These are phyloP conservation scores for Penicillium alfredii DNA, from an alignment of 495 filamentous ascomycete genomes.

Conservation along the genomic window DNA sequence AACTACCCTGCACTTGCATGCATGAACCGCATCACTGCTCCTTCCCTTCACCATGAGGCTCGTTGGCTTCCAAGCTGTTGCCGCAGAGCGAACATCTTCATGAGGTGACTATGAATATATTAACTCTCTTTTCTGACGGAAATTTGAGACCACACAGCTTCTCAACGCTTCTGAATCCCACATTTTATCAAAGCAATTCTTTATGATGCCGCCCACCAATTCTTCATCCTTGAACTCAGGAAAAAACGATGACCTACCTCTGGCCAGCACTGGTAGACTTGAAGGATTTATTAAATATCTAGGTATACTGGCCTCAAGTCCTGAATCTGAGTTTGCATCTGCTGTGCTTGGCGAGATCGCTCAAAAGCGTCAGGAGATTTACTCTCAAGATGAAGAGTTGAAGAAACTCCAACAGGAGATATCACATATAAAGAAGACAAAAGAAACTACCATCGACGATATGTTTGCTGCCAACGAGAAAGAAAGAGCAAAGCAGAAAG, in stretches of 20 bases:
- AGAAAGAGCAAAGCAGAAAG: slow-evolving; percentile 6
- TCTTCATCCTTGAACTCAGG: slow-evolving; percentile 1
- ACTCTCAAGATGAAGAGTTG: slow-evolving; percentile 10
- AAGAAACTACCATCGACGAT: slow-evolving; percentile 6
- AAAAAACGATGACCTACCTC: neutral
- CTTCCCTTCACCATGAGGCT: slow-evolving; percentile 7
- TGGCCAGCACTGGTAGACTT: slow-evolving; percentile 7
- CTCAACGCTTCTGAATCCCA: neutral
- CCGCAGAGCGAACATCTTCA: no score
- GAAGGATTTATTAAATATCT: slow-evolving; percentile 7
- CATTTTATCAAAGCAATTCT: neutral
- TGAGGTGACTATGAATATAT: slow-evolving; percentile 1
- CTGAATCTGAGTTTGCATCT: slow-evolving; percentile 6
- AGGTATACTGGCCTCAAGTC: slow-evolving; percentile 6
- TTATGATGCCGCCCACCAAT: neutral
- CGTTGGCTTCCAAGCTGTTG: neutral
- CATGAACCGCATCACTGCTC: slow-evolving; percentile 7
- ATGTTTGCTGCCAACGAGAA: slow-evolving; percentile 8
- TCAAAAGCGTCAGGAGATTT: slow-evolving; percentile 5
- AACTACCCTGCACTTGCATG: slow-evolving; percentile 8
- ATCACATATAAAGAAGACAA: slow-evolving; percentile 6
- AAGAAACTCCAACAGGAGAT: slow-evolving; percentile 6
- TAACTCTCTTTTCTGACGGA: neutral
- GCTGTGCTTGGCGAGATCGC: slow-evolving; percentile 3
- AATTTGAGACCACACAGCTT: slow-evolving; percentile 1